Base-by-base conservation (phyloP, 2,329 filamentous ascomycete species). In the Lecanicillium sp. region DNA sequence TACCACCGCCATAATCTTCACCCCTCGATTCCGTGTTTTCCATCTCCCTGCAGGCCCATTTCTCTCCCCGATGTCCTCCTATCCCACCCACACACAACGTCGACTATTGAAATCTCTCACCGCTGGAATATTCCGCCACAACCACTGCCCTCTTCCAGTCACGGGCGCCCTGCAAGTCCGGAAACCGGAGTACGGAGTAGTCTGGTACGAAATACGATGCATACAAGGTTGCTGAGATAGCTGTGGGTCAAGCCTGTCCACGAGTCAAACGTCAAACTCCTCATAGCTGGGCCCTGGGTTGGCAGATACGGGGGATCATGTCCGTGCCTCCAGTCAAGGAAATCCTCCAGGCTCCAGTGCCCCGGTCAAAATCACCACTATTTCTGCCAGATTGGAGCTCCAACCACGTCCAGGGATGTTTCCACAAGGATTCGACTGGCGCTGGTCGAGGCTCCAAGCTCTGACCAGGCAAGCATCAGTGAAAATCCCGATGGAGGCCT, bases 291-390 rank as follows among this genome's bases (percentile, higher is more conserved):
- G n/a, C 23, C 5, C 24, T 15, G 15, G 21, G 17, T 23, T 44
- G 15, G 23, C 30, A 32, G 12, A 29, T 46, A 46, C n/a, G 35
- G 44, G 44, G 35, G 44, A 46, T 46, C 44, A 35, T 38, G 33
- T 39, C 26, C 19, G 35, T 39, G 24, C 14, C n/a, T n/a, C n/a
- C n/a, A n/a, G n/a, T 46, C 26, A 32, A 26, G 19, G 17, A 19
- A 41, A 26, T 15, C 30, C 17, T n/a, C 33, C 33, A 19, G 21
- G 14, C 19, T n/a, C 33, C 43, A 23, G 26, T 38, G 33, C 24
- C 35, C 42, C 37, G 15, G 17, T 32, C 14, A 17, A 21, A 17
- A 35, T 46, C 44, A 46, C 44, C 44, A 46, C 44, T 30, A 39
- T 46, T 46, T 23, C 44, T 30, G 44, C 35, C 44, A 46, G 35